A percentile compares a stretch with the other conserved stretches of the same genome.
phyloP scores from a whole-genome alignment of 2,329 filamentous ascomycete genomes.

The Apiospora phragmitis region DNA sequence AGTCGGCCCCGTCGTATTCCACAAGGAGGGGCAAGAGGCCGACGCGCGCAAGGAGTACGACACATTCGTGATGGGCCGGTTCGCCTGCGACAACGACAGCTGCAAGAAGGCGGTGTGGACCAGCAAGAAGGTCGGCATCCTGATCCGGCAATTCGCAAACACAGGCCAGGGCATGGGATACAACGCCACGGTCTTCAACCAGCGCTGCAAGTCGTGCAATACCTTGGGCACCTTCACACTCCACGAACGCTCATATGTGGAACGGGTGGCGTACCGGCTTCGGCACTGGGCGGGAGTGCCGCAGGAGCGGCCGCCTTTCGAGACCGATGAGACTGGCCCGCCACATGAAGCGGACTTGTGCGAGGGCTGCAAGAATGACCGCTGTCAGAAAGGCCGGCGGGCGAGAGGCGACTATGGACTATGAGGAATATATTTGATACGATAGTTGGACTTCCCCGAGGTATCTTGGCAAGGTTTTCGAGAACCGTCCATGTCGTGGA shows the following conservation, averaged over 20 bases:
- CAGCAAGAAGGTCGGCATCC: slow-evolving; percentile 20
- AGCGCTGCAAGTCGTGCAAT: slow-evolving; percentile 24
- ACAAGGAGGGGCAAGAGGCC: neutral
- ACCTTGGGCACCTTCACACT: slow-evolving; percentile 19
- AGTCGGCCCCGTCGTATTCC: neutral
- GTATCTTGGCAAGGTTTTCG: too few species aligned
- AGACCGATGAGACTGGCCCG: neutral
- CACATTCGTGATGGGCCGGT: neutral
- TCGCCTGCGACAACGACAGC: neutral
- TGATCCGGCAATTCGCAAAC: slow-evolving; percentile 20
- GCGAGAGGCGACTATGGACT: neutral
- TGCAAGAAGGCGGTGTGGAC: slow-evolving; percentile 10
- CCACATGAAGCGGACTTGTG: neutral
- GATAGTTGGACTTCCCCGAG: neutral
- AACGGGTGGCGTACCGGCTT: slow-evolving; percentile 27
- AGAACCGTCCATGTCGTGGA: neutral
- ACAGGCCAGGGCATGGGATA: slow-evolving; percentile 15
- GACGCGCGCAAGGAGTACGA: neutral
- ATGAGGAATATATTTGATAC: too few species aligned
- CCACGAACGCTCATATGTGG: slow-evolving; percentile 24
- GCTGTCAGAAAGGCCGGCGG: neutral
- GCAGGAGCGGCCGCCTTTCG: neutral
- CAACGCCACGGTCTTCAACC: slow-evolving; percentile 27
- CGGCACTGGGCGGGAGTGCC: slow-evolving; percentile 25
- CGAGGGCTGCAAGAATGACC: neutral